These are phyloP conservation scores for Wickerhamomyces bisporus DNA, from an alignment of 805 yeast genomes.

Conservation along the genomic window DNA sequence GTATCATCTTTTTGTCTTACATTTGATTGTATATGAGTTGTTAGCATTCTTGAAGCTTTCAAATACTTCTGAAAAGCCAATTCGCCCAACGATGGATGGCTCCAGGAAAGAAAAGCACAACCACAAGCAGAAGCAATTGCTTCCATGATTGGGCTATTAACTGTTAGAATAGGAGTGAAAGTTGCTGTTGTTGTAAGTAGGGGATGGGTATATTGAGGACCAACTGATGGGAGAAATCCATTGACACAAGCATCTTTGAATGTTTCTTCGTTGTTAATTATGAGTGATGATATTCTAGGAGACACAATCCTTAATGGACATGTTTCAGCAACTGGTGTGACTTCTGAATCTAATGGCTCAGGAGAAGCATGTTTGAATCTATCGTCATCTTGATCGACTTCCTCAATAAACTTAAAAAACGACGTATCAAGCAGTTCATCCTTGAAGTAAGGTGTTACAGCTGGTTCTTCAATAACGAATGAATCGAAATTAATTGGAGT, in stretches of 20 bases:
- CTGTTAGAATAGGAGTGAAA: slow-evolving; percentile 31
- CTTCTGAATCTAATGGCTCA: slow-evolving; percentile 1
- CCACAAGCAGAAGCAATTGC: slow-evolving; percentile 38
- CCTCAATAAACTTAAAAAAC: too few relatives aligned
- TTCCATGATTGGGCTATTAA: slow-evolving; percentile 25
- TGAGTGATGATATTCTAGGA: background rate
- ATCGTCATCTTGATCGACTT: too few relatives aligned
- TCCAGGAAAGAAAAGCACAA: slow-evolving; percentile 32
- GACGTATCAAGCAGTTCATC: too few relatives aligned
- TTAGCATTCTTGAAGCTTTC: slow-evolving; percentile 17
- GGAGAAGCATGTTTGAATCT: too few relatives aligned
- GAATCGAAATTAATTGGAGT: too few relatives aligned
- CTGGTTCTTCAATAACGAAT: too few relatives aligned
- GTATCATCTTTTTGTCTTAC: slow-evolving; percentile 13
- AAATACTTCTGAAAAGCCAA: slow-evolving; percentile 22
- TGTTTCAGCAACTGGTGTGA: too few relatives aligned
- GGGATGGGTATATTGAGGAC: slow-evolving; percentile 38
- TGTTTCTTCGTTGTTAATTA: slow-evolving; percentile 2
- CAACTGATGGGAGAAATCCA: slow-evolving; percentile 36
- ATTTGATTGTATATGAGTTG: background rate
- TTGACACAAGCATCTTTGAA: slow-evolving; percentile 29
- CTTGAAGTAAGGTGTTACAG: too few relatives aligned
- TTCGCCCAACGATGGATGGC: slow-evolving; percentile 22
- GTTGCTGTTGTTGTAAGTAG: slow-evolving; percentile 35
- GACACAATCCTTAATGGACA: slow-evolving; percentile 3